Evolutionary conservation across 768 basidiomycete genomes (phyloP).

Genomic region (Mycena crocata): DNA sequence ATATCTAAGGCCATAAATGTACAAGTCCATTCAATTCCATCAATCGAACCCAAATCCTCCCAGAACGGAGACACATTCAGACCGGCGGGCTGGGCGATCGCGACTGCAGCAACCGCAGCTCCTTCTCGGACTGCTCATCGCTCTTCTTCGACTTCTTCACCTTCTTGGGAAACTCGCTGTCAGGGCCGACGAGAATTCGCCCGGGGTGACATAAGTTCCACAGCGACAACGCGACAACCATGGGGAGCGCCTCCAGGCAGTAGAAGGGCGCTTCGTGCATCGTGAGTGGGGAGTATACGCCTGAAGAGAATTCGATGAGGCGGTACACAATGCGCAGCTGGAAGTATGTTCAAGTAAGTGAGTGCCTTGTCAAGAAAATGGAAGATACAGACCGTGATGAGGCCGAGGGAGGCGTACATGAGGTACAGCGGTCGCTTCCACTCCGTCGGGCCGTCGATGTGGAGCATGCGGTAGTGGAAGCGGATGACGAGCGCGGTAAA

Average conservation of each 20-base stretch:
- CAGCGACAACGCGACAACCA: constrained; percentile 32
- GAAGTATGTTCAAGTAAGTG: background rate
- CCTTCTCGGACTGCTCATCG: background rate
- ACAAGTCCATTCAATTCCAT: background rate
- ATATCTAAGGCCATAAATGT: too few species aligned
- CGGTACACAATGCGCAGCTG: constrained; percentile 39
- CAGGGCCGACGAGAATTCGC: constrained; percentile 35
- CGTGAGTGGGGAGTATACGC: constrained; percentile 30
- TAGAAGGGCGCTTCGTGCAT: constrained; percentile 37
- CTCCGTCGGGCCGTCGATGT: constrained; percentile 4
- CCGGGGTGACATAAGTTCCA: constrained; percentile 37
- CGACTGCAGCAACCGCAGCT: background rate
- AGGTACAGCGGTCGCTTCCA: constrained; percentile 37
- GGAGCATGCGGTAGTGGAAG: constrained; percentile 33
- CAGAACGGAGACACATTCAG: background rate
- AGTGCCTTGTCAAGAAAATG: background rate
- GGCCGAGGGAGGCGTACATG: constrained; percentile 33
- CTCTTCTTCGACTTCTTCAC: constrained; percentile 17
- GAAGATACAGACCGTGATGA: constrained; percentile 35
- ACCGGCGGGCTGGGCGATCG: background rate
- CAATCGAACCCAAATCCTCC: background rate
- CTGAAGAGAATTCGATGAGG: constrained; percentile 37
- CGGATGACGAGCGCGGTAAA: constrained; percentile 34
- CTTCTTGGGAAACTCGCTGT: constrained; percentile 37
- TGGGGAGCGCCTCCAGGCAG: constrained; percentile 38